phyloP scores from a whole-genome alignment of 148 eudicot species.

The Cornus florida region DNA sequence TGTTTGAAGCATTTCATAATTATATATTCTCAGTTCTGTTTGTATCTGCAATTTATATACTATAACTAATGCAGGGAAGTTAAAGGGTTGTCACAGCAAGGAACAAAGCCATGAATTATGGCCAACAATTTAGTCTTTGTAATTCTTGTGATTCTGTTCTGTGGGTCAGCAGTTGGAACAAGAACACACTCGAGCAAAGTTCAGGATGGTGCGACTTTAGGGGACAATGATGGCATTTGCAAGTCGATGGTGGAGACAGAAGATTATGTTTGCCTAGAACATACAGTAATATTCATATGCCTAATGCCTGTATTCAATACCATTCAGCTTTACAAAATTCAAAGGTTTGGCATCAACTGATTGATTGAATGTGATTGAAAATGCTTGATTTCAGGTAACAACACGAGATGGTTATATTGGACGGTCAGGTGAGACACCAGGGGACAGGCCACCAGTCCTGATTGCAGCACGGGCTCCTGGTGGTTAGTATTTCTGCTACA shows the following conservation, averaged over 20 bases:
- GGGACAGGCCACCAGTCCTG: conserved; percentile 44
- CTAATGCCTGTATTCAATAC: not conserved
- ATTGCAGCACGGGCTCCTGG: conserved; percentile 66
- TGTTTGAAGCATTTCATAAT: not conserved
- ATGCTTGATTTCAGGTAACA: conserved; percentile 42
- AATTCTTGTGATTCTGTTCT: conserved; percentile 23
- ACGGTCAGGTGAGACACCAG: conserved; percentile 15
- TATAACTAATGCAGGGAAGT: conserved; percentile 6
- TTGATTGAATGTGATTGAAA: not conserved
- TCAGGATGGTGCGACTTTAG: conserved; percentile 1
- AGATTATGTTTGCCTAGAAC: conserved; percentile 49
- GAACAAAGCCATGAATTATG: conserved; percentile 6
- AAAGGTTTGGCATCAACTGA: not conserved
- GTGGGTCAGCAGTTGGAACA: conserved; percentile 26
- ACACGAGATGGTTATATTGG: conserved; percentile 73
- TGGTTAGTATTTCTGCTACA: conserved; percentile 32
- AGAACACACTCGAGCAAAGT: conserved; percentile 19
- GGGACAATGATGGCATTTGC: conserved; percentile 41
- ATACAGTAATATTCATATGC: conserved; percentile 35
- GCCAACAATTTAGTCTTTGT: conserved; percentile 10
- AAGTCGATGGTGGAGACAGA: conserved; percentile 35
- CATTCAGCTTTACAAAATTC: not conserved
- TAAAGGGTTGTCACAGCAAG: not conserved
- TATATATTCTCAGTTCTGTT: conserved; percentile 1
- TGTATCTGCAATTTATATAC: not conserved